Conservation (phyloP, 768 basidiomycete genomes). For the Udeniomyces megalosporus region DNA sequence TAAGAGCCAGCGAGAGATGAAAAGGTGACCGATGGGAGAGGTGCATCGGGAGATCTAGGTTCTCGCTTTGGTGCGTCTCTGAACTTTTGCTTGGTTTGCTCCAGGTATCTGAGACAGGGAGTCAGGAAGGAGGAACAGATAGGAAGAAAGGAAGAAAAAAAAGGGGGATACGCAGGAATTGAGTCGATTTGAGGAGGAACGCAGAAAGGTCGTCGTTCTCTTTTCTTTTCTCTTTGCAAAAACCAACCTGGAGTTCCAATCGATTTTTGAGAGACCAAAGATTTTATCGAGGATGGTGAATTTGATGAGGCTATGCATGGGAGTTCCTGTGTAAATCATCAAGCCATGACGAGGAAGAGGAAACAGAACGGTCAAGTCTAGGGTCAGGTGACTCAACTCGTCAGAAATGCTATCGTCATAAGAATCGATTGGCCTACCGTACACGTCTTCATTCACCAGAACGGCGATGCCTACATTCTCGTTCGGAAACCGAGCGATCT, state of each 20-base stretch:
- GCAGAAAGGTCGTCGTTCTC: background rate
- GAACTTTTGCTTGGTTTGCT: background rate
- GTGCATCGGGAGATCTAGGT: background rate
- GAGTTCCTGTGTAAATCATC: too few species aligned
- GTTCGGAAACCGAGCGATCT: conserved; percentile 20
- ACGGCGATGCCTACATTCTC: conserved; percentile 20
- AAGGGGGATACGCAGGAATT: too few species aligned
- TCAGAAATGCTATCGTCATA: too few species aligned
- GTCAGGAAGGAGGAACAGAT: background rate
- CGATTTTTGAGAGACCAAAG: conserved; percentile 2
- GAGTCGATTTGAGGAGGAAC: background rate
- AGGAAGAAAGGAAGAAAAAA: background rate
- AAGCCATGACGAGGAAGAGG: background rate
- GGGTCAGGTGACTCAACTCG: too few species aligned
- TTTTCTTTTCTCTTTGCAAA: too few species aligned
- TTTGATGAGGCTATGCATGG: conserved; percentile 4
- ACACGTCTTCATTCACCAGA: conserved; percentile 20
- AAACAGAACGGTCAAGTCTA: background rate
- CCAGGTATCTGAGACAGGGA: background rate
- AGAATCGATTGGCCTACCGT: background rate
- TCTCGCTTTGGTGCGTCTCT: background rate
- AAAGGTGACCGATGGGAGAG: background rate
- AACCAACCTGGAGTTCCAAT: conserved; percentile 11
- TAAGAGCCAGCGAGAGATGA: conserved; percentile 6
- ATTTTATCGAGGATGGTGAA: conserved; percentile 11